Conservation (phyloP, 148 eudicot species). For the Mesembryanthemum crystallinum region DNA sequence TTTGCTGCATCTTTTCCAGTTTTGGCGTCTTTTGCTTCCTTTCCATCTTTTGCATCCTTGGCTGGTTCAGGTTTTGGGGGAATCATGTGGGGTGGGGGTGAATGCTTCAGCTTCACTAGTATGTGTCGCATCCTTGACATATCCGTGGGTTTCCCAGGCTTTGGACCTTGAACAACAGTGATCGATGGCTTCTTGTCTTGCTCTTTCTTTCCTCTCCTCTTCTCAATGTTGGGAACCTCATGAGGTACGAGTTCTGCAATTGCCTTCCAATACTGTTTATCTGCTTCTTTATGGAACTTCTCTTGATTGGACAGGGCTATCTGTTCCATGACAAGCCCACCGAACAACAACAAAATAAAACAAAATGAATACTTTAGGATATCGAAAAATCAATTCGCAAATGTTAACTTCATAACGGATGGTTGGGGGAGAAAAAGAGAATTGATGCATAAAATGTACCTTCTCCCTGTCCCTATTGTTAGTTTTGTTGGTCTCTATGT, state of each 20-base stretch:
- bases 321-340: slow-evolving; percentile 34
- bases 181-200: slow-evolving; percentile 86
- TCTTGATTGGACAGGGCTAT: slow-evolving; percentile 64
- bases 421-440: neutral
- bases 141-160: slow-evolving; percentile 97
- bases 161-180: slow-evolving; percentile 83
- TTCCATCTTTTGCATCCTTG: slow-evolving; percentile 59
- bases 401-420: too few species aligned
- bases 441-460: slow-evolving; percentile 34
- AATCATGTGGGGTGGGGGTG: slow-evolving; percentile 93
- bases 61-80: slow-evolving; percentile 76
- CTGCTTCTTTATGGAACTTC: slow-evolving; percentile 86
- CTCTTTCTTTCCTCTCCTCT: slow-evolving; percentile 81
- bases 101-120: slow-evolving; percentile 76
- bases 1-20: slow-evolving; percentile 35
- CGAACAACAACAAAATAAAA: neutral
- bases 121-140: slow-evolving; percentile 85
- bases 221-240: slow-evolving; percentile 85
- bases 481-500: slow-evolving; percentile 71
- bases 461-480: slow-evolving; percentile 84
- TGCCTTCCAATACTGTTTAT: slow-evolving; percentile 89
- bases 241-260: slow-evolving; percentile 84
- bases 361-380: too few species aligned
- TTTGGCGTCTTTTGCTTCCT: slow-evolving; percentile 37
- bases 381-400: too few species aligned